These are phyloP conservation scores for Phialophora chinensis DNA, from an alignment of 2,329 filamentous ascomycete genomes.

Conservation along the genomic window DNA sequence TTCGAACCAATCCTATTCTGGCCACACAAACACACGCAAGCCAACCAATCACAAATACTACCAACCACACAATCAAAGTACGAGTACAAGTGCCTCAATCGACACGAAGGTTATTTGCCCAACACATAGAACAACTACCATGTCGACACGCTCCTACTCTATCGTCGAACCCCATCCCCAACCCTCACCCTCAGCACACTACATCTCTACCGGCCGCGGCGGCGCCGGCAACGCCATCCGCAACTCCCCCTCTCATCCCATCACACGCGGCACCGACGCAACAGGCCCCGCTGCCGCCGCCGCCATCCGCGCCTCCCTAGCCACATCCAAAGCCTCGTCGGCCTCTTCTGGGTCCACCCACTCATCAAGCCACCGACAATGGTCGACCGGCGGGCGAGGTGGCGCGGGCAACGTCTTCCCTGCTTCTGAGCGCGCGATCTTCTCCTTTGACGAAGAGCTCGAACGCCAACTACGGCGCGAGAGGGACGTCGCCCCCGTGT, in stretches of 20 bases:
- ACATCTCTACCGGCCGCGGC: constrained; percentile 64
- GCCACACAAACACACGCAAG: background rate
- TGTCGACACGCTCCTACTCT: constrained; percentile 51
- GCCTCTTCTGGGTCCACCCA: constrained; percentile 9
- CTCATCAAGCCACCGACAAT: constrained; percentile 48
- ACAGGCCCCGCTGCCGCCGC: constrained; percentile 51
- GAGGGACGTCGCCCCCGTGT: constrained; percentile 63
- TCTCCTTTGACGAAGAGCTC: constrained; percentile 71
- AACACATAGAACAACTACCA: constrained; percentile 26
- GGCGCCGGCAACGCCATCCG: constrained; percentile 68
- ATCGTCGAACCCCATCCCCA: constrained; percentile 68
- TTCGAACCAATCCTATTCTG: constrained; percentile 2
- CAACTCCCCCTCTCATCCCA: constrained; percentile 53
- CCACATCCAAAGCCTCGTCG: constrained; percentile 28
- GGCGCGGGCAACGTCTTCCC: constrained; percentile 62
- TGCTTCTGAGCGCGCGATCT: constrained; percentile 61
- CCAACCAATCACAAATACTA: constrained; percentile 10
- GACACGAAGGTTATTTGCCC: background rate
- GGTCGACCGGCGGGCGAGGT: constrained; percentile 58
- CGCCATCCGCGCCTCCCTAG: constrained; percentile 54
- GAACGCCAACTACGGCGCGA: constrained; percentile 61
- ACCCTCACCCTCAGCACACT: constrained; percentile 48
- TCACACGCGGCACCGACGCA: constrained; percentile 54
- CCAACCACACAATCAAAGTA: no score
- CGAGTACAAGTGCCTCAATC: no score